Conservation (phyloP, 495 filamentous ascomycete species). For the Penicillium desertorum region DNA sequence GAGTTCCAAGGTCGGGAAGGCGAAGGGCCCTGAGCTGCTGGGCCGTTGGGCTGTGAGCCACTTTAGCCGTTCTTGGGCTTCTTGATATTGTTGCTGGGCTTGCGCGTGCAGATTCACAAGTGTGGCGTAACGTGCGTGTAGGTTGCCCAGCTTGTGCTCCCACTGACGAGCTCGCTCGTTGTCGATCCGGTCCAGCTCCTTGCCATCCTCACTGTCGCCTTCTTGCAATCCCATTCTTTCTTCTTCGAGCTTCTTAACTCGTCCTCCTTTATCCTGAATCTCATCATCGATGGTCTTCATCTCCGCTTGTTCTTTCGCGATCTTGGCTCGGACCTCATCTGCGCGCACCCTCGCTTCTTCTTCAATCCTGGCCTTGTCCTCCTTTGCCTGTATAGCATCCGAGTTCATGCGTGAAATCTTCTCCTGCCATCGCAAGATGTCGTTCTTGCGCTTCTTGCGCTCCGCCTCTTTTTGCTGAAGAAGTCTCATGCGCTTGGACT, state of each 20-base stretch:
- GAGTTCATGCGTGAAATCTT: constrained; percentile 51
- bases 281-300: constrained; percentile 62
- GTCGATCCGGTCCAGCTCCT: constrained; percentile 51
- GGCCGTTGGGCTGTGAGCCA: constrained; percentile 49
- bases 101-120: constrained; percentile 50
- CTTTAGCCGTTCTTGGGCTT: constrained; percentile 52
- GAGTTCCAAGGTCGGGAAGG: constrained; percentile 45
- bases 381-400: constrained; percentile 47
- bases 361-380: constrained; percentile 48
- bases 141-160: constrained; percentile 46
- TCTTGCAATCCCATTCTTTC: constrained; percentile 50
- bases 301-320: constrained; percentile 49
- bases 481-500: constrained; percentile 69
- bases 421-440: constrained; percentile 58
- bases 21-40: constrained; percentile 45
- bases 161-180: constrained; percentile 58
- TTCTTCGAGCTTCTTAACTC: constrained; percentile 64
- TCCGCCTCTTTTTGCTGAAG: constrained; percentile 64
- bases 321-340: constrained; percentile 51
- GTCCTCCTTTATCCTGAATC: constrained; percentile 58
- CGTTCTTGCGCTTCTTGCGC: constrained; percentile 59
- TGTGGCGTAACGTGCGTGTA: constrained; percentile 54
- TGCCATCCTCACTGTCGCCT: constrained; percentile 50
- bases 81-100: constrained; percentile 52
- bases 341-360: constrained; percentile 46